Base-by-base conservation (phyloP, 495 filamentous ascomycete species). In the Parachaetomium inaequale region DNA sequence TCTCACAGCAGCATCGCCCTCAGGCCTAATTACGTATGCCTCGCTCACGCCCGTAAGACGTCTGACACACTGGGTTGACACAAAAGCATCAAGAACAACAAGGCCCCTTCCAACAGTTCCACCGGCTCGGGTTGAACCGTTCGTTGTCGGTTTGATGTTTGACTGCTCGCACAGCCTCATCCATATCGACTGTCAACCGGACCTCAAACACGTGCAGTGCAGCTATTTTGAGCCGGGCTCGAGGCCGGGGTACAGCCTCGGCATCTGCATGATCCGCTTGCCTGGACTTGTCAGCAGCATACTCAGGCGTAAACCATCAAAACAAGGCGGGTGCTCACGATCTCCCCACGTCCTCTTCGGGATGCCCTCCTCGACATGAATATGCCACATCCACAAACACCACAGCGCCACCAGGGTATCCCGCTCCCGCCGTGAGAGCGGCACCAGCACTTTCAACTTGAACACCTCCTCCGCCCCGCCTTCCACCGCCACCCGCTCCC, bases 341-440 rank as follows among this genome's bases (percentile, higher is more conserved):
- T 65, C 63, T 10, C 52, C 42, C 63, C 58, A 62, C 8, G 58
- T 57, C 36, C 7, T 54, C 47, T 51, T 56, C 21, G 31, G 42
- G 8, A 4, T 55, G 11, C 12, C 31, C 8, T 43, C 36, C 17
- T 45, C 31, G 2, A 46, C 4, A 32, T 68, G 66, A 4, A 59
- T 8, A 60, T 67, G 69, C 74, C 70, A 73, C 42, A 72, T 60
- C 62, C 72, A 70, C 55, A 76, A 42, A 28, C 72, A 74, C 74
- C 74, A 76, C 51, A 72, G 54, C 3, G 66, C 72, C 32, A 76
- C 63, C 64, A 76, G 42, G 1, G 60, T 66, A 47, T 76, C 74
- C 65, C 69, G 62, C 40, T 43, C 65, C 29, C 62, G 55, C 40
- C 70, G 52, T 7, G 66, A 49, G 53, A 73, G 25, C n/a, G 69